phyloP scores from a whole-genome alignment of 805 yeast genomes.

The Wickerhamiella parazyma region DNA sequence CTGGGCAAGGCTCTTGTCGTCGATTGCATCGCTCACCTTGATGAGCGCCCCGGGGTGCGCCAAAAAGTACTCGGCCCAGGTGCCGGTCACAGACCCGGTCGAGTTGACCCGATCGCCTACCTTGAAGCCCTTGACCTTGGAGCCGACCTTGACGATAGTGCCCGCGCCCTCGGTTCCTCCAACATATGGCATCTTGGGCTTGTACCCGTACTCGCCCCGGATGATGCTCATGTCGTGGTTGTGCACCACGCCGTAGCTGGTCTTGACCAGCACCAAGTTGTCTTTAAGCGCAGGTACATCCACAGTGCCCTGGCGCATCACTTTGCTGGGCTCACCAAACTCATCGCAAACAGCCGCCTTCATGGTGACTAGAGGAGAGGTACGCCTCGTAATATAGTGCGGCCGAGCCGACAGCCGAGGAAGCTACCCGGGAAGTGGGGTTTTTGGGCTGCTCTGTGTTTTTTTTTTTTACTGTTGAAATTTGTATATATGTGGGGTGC shows the following conservation, averaged over 20 bases:
- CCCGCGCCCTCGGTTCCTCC: constrained; percentile 8
- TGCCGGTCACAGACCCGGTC: constrained; percentile 2
- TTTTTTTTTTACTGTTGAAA: too few species aligned
- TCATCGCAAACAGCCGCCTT: constrained; percentile 5
- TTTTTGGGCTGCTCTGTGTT: too few species aligned
- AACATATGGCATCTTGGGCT: constrained; percentile 5
- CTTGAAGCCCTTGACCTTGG: constrained; percentile 5
- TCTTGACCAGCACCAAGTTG: constrained; percentile 4
- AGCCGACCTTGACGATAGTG: constrained; percentile 2
- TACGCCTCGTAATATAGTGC: not conserved
- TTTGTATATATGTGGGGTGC: not conserved
- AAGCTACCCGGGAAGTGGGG: too few species aligned
- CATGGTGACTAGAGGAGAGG: constrained; percentile 4
- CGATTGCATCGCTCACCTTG: not conserved
- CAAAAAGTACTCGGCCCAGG: constrained; percentile 10
- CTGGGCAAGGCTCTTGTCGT: constrained; percentile 5
- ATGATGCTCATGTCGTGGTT: constrained; percentile 4
- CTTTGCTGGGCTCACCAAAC: constrained; percentile 8
- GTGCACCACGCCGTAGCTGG: constrained; percentile 3
- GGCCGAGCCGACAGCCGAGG: not conserved
- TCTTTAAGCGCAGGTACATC: not conserved
- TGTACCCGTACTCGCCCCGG: constrained; percentile 7
- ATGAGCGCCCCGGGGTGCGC: not conserved
- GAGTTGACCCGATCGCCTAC: constrained; percentile 29
- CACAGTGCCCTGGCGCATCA: constrained; percentile 9